Evolutionary conservation across 768 basidiomycete species (phyloP), one percentile per base, ranked within the genome.

Genomic region (Galerina sulciceps): DNA sequence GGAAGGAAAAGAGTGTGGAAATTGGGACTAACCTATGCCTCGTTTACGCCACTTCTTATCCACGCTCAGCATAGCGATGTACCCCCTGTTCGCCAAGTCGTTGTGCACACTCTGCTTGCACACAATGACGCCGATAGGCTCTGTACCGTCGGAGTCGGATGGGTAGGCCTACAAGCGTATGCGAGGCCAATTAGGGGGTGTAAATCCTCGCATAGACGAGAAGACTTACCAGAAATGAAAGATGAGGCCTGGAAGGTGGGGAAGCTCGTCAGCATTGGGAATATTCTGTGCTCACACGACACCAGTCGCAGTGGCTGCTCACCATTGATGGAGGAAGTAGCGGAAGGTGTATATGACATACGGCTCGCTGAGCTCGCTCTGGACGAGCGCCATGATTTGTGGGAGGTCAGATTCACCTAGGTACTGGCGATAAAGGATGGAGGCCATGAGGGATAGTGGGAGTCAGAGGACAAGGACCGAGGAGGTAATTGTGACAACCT

Each of bases 11-110:
- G 73, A 73, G 71, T 61, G 65, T 38, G 72, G 65, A 61, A 68
- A 64, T 53, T 60, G 58, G 61, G 56, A 83, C 90, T 71, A 72
- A 94, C 94, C 94, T 71, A 99, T 94, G 35, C 97, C 96, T 53
- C 89, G 86, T 73, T 96, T 91, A 37, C 96, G 81, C 85, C 88
- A 97, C 38, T 79, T 74, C 73, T 87, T 88, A 73, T 84, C 82
- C 26, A 98, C 94, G 68, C 93, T 94, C 55, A 99, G 85, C 97
- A 99, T 99, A 37, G 96, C 97, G 58, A 99, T 96, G 71, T 99
- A 99, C 13, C 97, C 97, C 70, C 97, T 76, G 70, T 94, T 93
- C 10, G 85, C 78, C 38, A 78, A 75, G 61, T 89, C 83, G 55
- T 80, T 80, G 76, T 99, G 97, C 71, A 85, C 81, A 66, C 94